Conservation (phyloP, 2,329 filamentous ascomycete genomes). For the Mycosphaerella arachidis region DNA sequence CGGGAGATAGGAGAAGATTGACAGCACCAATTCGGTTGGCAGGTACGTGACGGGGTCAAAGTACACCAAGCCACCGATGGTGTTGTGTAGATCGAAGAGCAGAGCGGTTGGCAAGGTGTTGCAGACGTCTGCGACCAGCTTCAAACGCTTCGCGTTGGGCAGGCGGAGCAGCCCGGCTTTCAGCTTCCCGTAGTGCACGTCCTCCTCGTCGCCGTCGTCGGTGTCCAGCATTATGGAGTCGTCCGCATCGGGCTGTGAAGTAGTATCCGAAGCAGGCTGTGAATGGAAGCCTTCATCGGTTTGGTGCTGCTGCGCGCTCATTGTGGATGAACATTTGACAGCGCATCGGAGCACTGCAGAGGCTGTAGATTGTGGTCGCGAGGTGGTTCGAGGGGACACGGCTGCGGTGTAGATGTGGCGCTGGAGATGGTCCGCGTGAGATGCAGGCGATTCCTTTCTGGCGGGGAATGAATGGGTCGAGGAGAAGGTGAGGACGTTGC, state of each 20-base stretch:
- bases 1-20: constrained; percentile 82
- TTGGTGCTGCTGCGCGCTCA: constrained; percentile 11
- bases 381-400: neutral
- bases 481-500: neutral
- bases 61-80: constrained; percentile 61
- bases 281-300: constrained; percentile 84
- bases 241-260: constrained; percentile 39
- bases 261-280: constrained; percentile 51
- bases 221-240: neutral
- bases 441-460: neutral
- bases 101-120: constrained; percentile 15
- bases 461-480: neutral
- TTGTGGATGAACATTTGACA: neutral
- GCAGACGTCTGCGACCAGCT: constrained; percentile 12
- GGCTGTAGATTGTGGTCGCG: neutral
- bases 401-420: neutral
- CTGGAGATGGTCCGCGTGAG: neutral
- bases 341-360: constrained; percentile 2
- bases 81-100: constrained; percentile 16
- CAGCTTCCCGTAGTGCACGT: neutral
- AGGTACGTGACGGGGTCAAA: constrained; percentile 86
- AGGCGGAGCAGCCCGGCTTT: constrained; percentile 1
- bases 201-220: neutral
- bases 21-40: constrained; percentile 83
- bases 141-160: neutral